Conservation (phyloP, 1,139 yeast species). For the Saccharomycopsis crataegensis region DNA sequence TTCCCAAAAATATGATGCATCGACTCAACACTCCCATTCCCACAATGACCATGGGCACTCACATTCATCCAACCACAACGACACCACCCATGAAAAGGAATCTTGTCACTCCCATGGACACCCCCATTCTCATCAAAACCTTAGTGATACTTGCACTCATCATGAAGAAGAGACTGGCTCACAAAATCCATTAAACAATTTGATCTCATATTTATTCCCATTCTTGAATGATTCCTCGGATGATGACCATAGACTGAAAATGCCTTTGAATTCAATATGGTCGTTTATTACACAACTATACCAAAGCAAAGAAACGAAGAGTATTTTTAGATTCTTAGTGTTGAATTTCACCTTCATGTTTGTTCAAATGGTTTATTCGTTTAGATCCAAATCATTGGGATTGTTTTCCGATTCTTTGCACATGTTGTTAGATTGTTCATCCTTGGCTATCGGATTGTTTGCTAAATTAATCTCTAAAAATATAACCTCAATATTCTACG, state of each 20-base stretch:
- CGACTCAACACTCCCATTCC: no score
- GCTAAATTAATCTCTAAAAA: slow-evolving; percentile 64
- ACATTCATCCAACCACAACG: no score
- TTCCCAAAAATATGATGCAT: no score
- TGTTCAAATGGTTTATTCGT: slow-evolving; percentile 83
- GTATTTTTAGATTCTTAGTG: slow-evolving; percentile 79
- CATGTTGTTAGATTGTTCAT: slow-evolving; percentile 92
- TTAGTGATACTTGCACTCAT: background rate
- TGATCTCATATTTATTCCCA: slow-evolving; percentile 17
- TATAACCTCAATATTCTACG: slow-evolving; percentile 23
- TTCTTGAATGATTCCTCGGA: slow-evolving; percentile 7
- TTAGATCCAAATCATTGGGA: slow-evolving; percentile 87
- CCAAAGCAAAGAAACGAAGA: slow-evolving; percentile 67
- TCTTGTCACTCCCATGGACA: no score
- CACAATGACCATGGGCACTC: no score
- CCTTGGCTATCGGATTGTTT: slow-evolving; percentile 78
- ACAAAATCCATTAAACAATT: slow-evolving; percentile 9
- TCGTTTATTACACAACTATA: slow-evolving; percentile 35
- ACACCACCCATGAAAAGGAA: no score
- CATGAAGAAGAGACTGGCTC: background rate
- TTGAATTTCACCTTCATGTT: slow-evolving; percentile 91
- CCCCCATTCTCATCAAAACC: background rate
- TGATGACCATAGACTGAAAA: slow-evolving; percentile 1
- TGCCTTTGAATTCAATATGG: background rate
- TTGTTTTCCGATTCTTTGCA: slow-evolving; percentile 88